These are phyloP conservation scores for Acidomyces sp. DNA, from an alignment of 495 filamentous ascomycete genomes.

Conservation along the genomic window DNA sequence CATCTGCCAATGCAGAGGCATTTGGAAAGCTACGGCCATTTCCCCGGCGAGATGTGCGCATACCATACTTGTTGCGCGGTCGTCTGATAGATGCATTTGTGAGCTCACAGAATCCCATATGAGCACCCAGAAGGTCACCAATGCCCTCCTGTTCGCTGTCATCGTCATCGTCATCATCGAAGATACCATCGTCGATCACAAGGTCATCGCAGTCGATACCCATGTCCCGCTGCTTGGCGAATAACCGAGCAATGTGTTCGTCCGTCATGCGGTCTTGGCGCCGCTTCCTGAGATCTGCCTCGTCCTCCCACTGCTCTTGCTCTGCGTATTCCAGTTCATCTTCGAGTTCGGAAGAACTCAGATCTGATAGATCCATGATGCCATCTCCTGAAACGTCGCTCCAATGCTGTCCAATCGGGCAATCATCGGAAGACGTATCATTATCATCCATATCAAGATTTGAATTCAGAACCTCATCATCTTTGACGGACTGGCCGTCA, in stretches of 20 bases:
- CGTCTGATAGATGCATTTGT: slow-evolving; percentile 1
- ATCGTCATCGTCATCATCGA: slow-evolving; percentile 20
- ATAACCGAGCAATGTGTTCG: slow-evolving; percentile 43
- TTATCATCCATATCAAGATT: slow-evolving; percentile 4
- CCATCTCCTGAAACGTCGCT: slow-evolving; percentile 5
- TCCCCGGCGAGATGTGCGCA: slow-evolving; percentile 1
- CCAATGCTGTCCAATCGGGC: slow-evolving; percentile 9
- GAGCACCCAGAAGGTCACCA: slow-evolving; percentile 7
- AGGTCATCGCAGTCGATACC: slow-evolving; percentile 47
- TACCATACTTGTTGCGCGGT: neutral
- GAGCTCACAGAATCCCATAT: slow-evolving; percentile 8
- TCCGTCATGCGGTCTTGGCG: slow-evolving; percentile 35
- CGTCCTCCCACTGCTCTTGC: slow-evolving; percentile 20
- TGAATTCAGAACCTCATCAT: slow-evolving; percentile 5
- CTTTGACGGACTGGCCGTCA: slow-evolving; percentile 10
- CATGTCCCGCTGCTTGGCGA: slow-evolving; percentile 54
- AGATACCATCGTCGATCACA: slow-evolving; percentile 38
- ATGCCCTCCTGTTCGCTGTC: slow-evolving; percentile 14
- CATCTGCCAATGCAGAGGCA: slow-evolving; percentile 52
- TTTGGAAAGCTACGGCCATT: slow-evolving; percentile 35
- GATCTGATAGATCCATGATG: slow-evolving; percentile 2
- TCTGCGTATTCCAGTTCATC: slow-evolving; percentile 26
- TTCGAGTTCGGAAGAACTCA: slow-evolving; percentile 28
- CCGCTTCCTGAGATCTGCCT: slow-evolving; percentile 24
- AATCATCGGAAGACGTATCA: slow-evolving; percentile 1